Evolutionary conservation across 768 basidiomycete genomes (phyloP).

Genomic region (Lentinus brumalis): DNA sequence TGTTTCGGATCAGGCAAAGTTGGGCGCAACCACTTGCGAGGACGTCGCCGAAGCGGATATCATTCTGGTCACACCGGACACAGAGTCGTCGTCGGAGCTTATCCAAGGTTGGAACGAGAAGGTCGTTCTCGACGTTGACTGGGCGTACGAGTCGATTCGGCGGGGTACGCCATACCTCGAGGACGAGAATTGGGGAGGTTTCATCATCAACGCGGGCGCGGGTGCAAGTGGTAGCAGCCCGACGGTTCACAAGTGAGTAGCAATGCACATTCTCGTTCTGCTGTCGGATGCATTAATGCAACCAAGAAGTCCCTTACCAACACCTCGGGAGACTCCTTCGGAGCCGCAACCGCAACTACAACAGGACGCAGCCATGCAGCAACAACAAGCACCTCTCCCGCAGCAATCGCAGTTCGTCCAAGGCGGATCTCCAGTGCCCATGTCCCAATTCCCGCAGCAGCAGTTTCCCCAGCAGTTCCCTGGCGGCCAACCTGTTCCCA

Average conservation of each 20-base stretch:
- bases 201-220: neutral
- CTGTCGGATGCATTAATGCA: neutral
- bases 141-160: slow-evolving; percentile 51
- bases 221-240: slow-evolving; percentile 1
- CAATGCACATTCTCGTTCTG: slow-evolving; percentile 19
- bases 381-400: neutral
- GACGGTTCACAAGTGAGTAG: slow-evolving; percentile 46
- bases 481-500: neutral
- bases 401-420: neutral
- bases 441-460: neutral
- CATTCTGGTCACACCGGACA: slow-evolving; percentile 58
- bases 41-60: slow-evolving; percentile 47
- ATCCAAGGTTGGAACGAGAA: slow-evolving; percentile 58
- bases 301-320: slow-evolving; percentile 61
- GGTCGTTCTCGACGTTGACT: slow-evolving; percentile 53
- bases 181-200: slow-evolving; percentile 38
- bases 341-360: neutral
- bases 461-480: slow-evolving; percentile 1
- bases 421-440: neutral
- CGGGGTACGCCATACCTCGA: slow-evolving; percentile 47
- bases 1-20: slow-evolving; percentile 39
- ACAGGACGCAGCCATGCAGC: neutral
- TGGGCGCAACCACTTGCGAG: slow-evolving; percentile 44
- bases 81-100: slow-evolving; percentile 54
- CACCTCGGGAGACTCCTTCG: slow-evolving; percentile 57